Base-by-base conservation (phyloP, 2,329 filamentous ascomycete species). In the Colletotrichum sp. region DNA sequence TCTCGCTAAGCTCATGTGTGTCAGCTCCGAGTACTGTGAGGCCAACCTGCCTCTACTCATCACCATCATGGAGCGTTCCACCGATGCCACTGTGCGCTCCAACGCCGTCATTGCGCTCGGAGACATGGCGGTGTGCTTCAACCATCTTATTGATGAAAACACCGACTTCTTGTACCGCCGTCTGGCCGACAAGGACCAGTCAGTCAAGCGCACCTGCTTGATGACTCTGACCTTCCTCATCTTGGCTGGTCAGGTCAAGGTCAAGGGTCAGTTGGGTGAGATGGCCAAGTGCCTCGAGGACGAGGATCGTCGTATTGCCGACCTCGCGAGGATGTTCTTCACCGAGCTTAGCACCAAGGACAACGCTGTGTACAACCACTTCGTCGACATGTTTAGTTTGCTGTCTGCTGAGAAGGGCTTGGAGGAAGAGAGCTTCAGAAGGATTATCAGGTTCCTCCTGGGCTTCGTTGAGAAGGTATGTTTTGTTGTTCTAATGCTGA, bases 241-340 rank as follows among this genome's bases (percentile, higher is more conserved):
- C 80, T 87, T 99, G 60, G 97, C 97, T 1, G 97, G 98, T 30
- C 97, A 99, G 85, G 96, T 99, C 87, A 99, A 99, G 89, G 97
- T 99, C 85, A 99, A 99, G 89, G 97, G 97, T 30, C 97, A 99
- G 85, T 89, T 99, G 13, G 97, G 97, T 65, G 96, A 99, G 87
- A 99, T 99, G 97, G 97, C 97, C 72, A 99, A 99, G 87, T 99
- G 97, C 79, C 90, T 99, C 34, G 97, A 99, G 85, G 97, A 99
- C 81, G 92, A 93, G n/a, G 98, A 99, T 82, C 96, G 96, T 85
- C 92, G 95, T 77, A 98, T 99, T 78, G 95, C 96, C 1, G 97
- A 99, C 82, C 90, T 99, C 82, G 95, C 96, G 16, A 91, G 95
- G 75, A 99, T 99, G 96, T 99, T 99, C 91, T 99, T 99, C 85